Evolutionary conservation across 2,329 filamentous ascomycete genomes (phyloP).

Genomic region (Fusarium caatingaense): DNA sequence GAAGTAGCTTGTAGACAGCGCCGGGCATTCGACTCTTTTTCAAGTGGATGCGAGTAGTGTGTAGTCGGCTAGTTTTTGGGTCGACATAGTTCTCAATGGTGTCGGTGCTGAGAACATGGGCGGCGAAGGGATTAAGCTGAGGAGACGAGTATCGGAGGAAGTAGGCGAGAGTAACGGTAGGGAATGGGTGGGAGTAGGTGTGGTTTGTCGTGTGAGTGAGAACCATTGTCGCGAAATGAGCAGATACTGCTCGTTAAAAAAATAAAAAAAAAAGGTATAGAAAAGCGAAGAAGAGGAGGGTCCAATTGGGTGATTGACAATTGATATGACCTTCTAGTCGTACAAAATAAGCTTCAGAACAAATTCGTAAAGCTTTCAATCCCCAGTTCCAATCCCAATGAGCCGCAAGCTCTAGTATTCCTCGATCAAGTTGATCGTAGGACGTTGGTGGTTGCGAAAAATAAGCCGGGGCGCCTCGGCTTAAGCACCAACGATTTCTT

Average conservation of each 20-base stretch:
- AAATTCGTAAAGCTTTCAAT: constrained; percentile 3
- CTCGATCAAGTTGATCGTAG: constrained; percentile 29
- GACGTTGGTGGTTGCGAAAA: constrained; percentile 43
- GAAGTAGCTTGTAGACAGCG: constrained; percentile 80
- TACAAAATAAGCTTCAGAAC: constrained; percentile 6
- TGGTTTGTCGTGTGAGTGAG: constrained; percentile 75
- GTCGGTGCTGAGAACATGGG: constrained; percentile 85
- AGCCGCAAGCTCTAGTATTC: constrained; percentile 32
- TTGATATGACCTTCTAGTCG: constrained; percentile 3
- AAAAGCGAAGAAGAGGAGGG: constrained; percentile 8
- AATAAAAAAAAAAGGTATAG: constrained; percentile 12
- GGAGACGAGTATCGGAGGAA: constrained; percentile 85
- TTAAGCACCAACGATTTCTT: constrained; percentile 38
- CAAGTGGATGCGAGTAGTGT: constrained; percentile 82
- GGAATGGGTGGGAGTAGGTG: constrained; percentile 83
- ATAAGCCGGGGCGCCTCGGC: constrained; percentile 42
- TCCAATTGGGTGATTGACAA: constrained; percentile 31
- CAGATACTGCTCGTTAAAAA: constrained; percentile 27
- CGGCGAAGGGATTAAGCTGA: constrained; percentile 80
- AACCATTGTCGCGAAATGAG: constrained; percentile 61
- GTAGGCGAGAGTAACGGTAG: constrained; percentile 87
- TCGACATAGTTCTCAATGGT: constrained; percentile 82
- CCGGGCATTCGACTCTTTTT: constrained; percentile 83
- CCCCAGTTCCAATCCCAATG: constrained; percentile 19
- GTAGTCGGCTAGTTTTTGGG: constrained; percentile 76